Percentiles rank a stretch among this genome's conserved stretches.
These are phyloP conservation scores for Venturiaceae sp. DNA, from an alignment of 2,329 filamentous ascomycete species.

Conservation along the genomic window DNA sequence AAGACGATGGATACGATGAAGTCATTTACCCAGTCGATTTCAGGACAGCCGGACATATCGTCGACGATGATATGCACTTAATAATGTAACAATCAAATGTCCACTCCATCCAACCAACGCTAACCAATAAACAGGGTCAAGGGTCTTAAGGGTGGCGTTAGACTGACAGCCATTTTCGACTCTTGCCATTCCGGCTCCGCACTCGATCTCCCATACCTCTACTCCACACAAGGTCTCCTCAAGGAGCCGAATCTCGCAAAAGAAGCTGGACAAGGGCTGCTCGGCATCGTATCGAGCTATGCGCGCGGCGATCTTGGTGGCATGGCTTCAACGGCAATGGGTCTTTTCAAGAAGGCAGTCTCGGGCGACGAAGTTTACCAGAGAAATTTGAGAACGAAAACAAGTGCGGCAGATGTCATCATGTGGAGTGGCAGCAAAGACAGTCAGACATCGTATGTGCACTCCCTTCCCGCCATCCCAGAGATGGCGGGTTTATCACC, in stretches of 20 bases:
- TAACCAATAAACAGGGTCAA: conserved; percentile 42
- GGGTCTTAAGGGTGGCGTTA: conserved; percentile 70
- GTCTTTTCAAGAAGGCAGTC: conserved; percentile 80
- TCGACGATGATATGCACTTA: conserved; percentile 73
- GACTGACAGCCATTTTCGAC: conserved; percentile 73
- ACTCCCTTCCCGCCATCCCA: conserved; percentile 12
- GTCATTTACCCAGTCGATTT: conserved; percentile 81
- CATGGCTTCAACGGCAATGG: conserved; percentile 71
- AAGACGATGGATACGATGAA: conserved; percentile 74
- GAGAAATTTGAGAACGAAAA: conserved; percentile 78
- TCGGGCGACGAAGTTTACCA: conserved; percentile 70
- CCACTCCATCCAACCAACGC: background rate
- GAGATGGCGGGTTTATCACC: background rate
- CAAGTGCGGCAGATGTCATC: conserved; percentile 87
- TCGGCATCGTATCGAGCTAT: conserved; percentile 67
- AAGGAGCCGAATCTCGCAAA: conserved; percentile 76
- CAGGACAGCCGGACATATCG: conserved; percentile 67
- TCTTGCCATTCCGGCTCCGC: conserved; percentile 72
- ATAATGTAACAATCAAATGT: conserved; percentile 42
- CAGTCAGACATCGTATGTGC: conserved; percentile 76
- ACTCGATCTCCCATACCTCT: conserved; percentile 69
- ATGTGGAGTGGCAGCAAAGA: conserved; percentile 99
- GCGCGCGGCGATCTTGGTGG: conserved; percentile 73
- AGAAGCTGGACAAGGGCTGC: conserved; percentile 63
- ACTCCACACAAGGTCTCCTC: conserved; percentile 69